Conservation (phyloP, 1,284 basidiomycete species). For the Agroathelia rolfsii region DNA sequence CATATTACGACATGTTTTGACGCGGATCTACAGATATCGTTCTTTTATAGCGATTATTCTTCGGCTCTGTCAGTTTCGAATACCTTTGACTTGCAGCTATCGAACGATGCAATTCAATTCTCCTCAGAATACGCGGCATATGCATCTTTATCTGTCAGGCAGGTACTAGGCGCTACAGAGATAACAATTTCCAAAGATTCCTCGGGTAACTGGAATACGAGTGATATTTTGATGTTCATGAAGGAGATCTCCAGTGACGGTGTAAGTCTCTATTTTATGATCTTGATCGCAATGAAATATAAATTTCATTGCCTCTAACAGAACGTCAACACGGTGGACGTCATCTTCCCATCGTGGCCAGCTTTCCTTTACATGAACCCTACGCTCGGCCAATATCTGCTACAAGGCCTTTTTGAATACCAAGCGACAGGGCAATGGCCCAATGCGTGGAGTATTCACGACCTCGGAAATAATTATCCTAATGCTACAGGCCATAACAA, state of each 20-base stretch:
- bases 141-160: constrained; percentile 17
- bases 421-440: constrained; percentile 58
- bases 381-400: constrained; percentile 44
- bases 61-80: too few species aligned
- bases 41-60: too few species aligned
- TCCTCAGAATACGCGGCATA: constrained; percentile 18
- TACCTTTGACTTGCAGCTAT: constrained; percentile 16
- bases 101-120: constrained; percentile 16
- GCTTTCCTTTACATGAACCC: constrained; percentile 59
- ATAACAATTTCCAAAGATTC: constrained; percentile 14
- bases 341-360: constrained; percentile 65
- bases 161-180: constrained; percentile 21
- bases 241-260: constrained; percentile 66
- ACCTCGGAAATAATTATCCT: constrained; percentile 46
- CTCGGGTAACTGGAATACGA: constrained; percentile 17
- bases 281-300: constrained; percentile 5
- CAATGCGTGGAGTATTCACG: constrained; percentile 54
- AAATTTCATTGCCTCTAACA: constrained; percentile 13
- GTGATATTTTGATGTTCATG: constrained; percentile 13
- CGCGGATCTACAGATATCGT: too few species aligned
- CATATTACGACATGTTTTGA: constrained; percentile 26
- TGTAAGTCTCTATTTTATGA: constrained; percentile 24
- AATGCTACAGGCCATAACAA: constrained; percentile 50
- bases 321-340: constrained; percentile 67
- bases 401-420: constrained; percentile 55